Percentiles rank a stretch among this genome's conserved stretches.
Evolutionary conservation across 1,139 yeast species (phyloP).

Genomic region (Protomyces macrosporus): DNA sequence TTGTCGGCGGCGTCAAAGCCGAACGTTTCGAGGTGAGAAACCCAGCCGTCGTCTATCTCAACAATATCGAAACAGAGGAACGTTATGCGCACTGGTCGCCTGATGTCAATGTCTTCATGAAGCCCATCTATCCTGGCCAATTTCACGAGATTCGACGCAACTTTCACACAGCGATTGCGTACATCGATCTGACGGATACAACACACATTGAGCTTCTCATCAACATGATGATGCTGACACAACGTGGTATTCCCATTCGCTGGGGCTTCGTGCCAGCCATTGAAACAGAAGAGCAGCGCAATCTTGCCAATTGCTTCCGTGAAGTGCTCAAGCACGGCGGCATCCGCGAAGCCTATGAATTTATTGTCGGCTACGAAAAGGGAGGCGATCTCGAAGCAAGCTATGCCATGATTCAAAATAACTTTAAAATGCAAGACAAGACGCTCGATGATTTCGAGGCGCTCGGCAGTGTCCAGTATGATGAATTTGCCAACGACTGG

Average conservation of each 20-base stretch:
- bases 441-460: slow-evolving; percentile 40
- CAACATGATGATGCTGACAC: slow-evolving; percentile 33
- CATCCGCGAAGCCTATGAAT: background rate
- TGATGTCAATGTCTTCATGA: slow-evolving; percentile 14
- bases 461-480: background rate
- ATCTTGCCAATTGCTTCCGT: slow-evolving; percentile 31
- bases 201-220: slow-evolving; percentile 45
- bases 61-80: slow-evolving; percentile 64
- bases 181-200: slow-evolving; percentile 55
- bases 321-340: slow-evolving; percentile 3
- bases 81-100: slow-evolving; percentile 48
- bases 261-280: slow-evolving; percentile 70
- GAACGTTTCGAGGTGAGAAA: slow-evolving; percentile 45
- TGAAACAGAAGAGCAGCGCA: slow-evolving; percentile 18
- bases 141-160: slow-evolving; percentile 69
- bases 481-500: slow-evolving; percentile 6
- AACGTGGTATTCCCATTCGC: slow-evolving; percentile 67
- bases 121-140: slow-evolving; percentile 46
- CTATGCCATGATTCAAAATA: slow-evolving; percentile 32
- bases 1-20: slow-evolving; percentile 32
- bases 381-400: background rate
- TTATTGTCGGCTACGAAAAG: slow-evolving; percentile 3
- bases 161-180: slow-evolving; percentile 68
- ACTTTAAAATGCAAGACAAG: slow-evolving; percentile 37
- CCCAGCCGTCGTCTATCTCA: slow-evolving; percentile 53